phyloP scores from a whole-genome alignment of 371 early-diverging fungal species.

The Mucor sp. region DNA sequence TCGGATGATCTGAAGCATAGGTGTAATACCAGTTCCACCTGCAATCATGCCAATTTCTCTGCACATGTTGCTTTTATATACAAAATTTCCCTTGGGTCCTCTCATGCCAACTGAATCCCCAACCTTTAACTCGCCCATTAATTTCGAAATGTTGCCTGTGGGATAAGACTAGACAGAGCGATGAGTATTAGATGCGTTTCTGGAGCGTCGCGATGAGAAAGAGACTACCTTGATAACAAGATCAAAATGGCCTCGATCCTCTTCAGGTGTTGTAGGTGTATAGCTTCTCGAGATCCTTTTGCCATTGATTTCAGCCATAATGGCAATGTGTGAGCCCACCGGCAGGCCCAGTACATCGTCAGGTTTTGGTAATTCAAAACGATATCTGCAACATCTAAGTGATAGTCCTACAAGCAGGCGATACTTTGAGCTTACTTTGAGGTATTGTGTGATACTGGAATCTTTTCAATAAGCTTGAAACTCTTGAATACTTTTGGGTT shows the following conservation, averaged over 20 bases:
- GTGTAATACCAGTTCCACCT: slow-evolving; percentile 93
- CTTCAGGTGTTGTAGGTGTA: slow-evolving; percentile 82
- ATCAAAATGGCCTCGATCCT: slow-evolving; percentile 82
- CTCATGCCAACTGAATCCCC: slow-evolving; percentile 83
- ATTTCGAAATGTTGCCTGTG: slow-evolving; percentile 82
- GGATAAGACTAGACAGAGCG: slow-evolving; percentile 73
- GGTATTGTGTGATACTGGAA: slow-evolving; percentile 70
- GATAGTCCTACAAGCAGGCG: not conserved
- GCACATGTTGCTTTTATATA: slow-evolving; percentile 83
- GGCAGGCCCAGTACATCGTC: slow-evolving; percentile 76
- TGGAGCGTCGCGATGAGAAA: not conserved
- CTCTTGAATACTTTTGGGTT: slow-evolving; percentile 68
- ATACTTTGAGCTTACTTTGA: slow-evolving; percentile 58
- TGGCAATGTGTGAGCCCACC: slow-evolving; percentile 87
- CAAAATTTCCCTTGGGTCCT: slow-evolving; percentile 93
- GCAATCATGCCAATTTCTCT: slow-evolving; percentile 91
- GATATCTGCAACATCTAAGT: slow-evolving; percentile 60
- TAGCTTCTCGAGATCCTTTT: slow-evolving; percentile 84
- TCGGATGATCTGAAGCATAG: slow-evolving; percentile 89
- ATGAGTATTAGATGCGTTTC: not conserved
- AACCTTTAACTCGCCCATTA: slow-evolving; percentile 71
- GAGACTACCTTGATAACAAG: slow-evolving; percentile 81
- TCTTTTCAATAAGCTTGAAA: slow-evolving; percentile 74
- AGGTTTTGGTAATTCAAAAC: slow-evolving; percentile 70
- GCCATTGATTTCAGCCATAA: slow-evolving; percentile 78